Percentiles rank a stretch among this genome's conserved stretches.
Evolutionary conservation across 345 rosid genomes (phyloP).

Genomic region (Carallia brachiata): DNA sequence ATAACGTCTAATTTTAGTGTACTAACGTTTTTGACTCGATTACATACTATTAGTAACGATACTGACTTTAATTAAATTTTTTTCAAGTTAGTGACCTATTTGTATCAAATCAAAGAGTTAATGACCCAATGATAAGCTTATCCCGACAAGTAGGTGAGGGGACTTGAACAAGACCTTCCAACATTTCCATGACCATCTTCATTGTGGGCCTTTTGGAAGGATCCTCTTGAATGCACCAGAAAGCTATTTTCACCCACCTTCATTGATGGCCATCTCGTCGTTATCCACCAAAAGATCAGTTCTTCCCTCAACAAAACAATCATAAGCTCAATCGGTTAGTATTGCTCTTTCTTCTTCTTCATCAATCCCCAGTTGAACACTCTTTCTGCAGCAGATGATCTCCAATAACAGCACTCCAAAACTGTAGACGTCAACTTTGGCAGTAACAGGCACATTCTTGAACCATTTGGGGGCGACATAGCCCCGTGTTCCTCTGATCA

Average conservation of each 20-base stretch:
- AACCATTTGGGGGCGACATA: slow-evolving; percentile 8
- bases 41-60: no score
- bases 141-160: slow-evolving; percentile 7
- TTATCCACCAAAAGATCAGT: slow-evolving; percentile 6
- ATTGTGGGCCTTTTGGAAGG: slow-evolving; percentile 23
- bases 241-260: slow-evolving; percentile 18
- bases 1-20: no score
- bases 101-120: no score
- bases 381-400: slow-evolving; percentile 15
- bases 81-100: no score
- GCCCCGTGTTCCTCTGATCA: slow-evolving; percentile 7
- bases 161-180: slow-evolving; percentile 22
- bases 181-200: slow-evolving; percentile 26
- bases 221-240: slow-evolving; percentile 35
- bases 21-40: no score
- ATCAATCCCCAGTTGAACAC: neutral
- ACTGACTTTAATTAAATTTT: no score
- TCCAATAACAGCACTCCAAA: slow-evolving; percentile 6
- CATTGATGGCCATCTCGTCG: slow-evolving; percentile 13
- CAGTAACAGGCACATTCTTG: neutral
- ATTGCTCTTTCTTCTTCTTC: slow-evolving; percentile 13
- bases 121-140: no score
- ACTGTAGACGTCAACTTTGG: slow-evolving; percentile 11
- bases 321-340: slow-evolving; percentile 22
- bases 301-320: slow-evolving; percentile 15